Conservation (phyloP, 2,329 filamentous ascomycete genomes). For the Neophaeococcomyces mojaviensis region DNA sequence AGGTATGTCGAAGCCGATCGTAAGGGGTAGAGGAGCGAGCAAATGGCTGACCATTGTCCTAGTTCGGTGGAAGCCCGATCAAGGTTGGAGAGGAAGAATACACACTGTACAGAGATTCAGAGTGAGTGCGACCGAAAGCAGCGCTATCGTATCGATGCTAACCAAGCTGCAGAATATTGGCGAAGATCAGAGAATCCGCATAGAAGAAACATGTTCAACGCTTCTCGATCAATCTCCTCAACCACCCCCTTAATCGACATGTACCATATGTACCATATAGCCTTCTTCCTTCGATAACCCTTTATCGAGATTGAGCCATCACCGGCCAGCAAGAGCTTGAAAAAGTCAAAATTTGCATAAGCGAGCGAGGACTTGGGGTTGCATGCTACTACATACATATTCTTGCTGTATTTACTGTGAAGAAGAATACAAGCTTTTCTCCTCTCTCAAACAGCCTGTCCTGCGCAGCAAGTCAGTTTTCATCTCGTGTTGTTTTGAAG, state of each 20-base stretch:
- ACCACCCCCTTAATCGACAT: not conserved
- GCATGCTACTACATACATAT: not conserved
- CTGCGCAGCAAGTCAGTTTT: too few species aligned
- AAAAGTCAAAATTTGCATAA: not conserved
- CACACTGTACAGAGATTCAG: conserved; percentile 91
- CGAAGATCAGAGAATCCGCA: conserved; percentile 83
- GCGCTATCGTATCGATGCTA: too few species aligned
- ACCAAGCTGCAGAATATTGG: conserved; percentile 63
- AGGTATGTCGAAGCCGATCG: too few species aligned
- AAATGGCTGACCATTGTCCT: conserved; percentile 22
- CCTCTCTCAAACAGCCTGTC: too few species aligned
- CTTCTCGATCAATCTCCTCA: not conserved
- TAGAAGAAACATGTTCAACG: conserved; percentile 41
- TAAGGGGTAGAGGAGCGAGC: too few species aligned
- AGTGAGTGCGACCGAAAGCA: conserved; percentile 54
- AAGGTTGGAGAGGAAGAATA: conserved; percentile 98
- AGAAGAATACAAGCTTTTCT: too few species aligned
- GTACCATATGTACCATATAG: not conserved
- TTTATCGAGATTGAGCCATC: too few species aligned
- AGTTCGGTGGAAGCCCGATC: conserved; percentile 90
- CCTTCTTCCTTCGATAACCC: too few species aligned
- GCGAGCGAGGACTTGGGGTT: not conserved
- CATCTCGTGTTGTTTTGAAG: too few species aligned
- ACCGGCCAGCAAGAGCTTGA: not conserved
- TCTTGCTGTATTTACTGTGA: not conserved